Percentiles rank a stretch among this genome's conserved stretches.
These are phyloP conservation scores for Sporobolomyces pararoseus DNA, from an alignment of 768 basidiomycete genomes.

Conservation along the genomic window DNA sequence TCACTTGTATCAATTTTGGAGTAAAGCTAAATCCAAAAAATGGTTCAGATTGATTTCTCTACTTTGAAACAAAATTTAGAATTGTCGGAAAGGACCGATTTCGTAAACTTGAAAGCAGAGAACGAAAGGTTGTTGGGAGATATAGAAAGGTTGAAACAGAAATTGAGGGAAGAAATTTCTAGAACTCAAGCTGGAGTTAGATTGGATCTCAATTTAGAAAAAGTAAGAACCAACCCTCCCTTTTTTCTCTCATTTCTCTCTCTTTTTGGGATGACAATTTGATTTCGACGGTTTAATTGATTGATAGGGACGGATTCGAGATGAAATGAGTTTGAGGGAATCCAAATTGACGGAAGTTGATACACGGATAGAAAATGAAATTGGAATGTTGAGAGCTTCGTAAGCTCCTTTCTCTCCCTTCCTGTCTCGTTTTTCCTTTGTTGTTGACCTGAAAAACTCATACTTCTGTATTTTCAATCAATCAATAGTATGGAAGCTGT, in stretches of 20 bases:
- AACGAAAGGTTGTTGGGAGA: constrained; percentile 88
- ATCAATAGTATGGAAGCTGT: constrained; percentile 53
- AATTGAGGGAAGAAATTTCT: constrained; percentile 83
- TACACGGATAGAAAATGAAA: constrained; percentile 72
- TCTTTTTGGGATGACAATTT: too few relatives aligned
- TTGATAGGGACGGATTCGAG: constrained; percentile 73
- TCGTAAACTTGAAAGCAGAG: constrained; percentile 90
- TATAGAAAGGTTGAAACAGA: constrained; percentile 90
- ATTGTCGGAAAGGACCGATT: constrained; percentile 93
- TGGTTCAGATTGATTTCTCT: constrained; percentile 72
- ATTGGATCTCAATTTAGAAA: constrained; percentile 91
- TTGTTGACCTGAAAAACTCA: too few relatives aligned
- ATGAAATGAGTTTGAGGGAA: constrained; percentile 85
- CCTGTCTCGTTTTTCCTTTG: background rate
- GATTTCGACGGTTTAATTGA: too few relatives aligned
- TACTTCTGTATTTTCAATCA: too few relatives aligned
- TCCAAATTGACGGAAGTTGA: constrained; percentile 97
- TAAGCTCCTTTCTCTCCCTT: background rate
- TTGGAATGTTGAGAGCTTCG: constrained; percentile 32
- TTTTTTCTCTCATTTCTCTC: background rate
- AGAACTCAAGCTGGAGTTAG: constrained; percentile 89
- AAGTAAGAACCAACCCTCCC: constrained; percentile 50
- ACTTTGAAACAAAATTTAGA: constrained; percentile 76
- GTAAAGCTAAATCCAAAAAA: too few relatives aligned
- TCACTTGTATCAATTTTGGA: too few relatives aligned